Evolutionary conservation across 345 rosid genomes (phyloP).

Genomic region (Eucalyptus erythrocorys): DNA sequence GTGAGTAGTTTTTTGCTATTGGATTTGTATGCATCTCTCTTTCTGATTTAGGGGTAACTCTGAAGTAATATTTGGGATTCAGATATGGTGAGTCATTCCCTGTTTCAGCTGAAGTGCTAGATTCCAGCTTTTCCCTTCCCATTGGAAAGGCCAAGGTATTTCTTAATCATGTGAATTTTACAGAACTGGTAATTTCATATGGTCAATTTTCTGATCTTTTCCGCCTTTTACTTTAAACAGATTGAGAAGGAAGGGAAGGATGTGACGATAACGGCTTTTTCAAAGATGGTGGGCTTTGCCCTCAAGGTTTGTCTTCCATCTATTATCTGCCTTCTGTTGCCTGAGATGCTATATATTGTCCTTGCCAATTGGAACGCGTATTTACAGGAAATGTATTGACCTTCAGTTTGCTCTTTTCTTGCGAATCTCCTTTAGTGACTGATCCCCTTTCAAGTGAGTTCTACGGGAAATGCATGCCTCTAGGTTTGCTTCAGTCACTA

Average conservation of each 20-base stretch:
- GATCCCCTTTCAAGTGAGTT: background rate
- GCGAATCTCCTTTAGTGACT: background rate
- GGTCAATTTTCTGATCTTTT: background rate
- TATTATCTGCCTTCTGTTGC: background rate
- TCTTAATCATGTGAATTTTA: background rate
- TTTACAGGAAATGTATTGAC: background rate
- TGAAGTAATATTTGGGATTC: background rate
- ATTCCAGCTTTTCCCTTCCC: slow-evolving; percentile 91
- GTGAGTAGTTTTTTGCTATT: slow-evolving; percentile 29
- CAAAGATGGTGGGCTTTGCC: slow-evolving; percentile 80
- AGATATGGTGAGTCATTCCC: slow-evolving; percentile 97
- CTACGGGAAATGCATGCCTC: background rate
- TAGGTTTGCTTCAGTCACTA: background rate
- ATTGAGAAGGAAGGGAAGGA: slow-evolving; percentile 94
- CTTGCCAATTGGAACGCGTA: background rate
- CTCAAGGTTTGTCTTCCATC: slow-evolving; percentile 50
- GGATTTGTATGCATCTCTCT: background rate
- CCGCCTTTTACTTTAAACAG: slow-evolving; percentile 16
- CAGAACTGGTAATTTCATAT: background rate
- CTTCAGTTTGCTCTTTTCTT: background rate
- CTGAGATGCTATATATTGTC: background rate
- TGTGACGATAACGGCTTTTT: slow-evolving; percentile 78
- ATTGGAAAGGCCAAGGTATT: slow-evolving; percentile 93
- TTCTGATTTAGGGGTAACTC: background rate
- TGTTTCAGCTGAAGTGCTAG: slow-evolving; percentile 80